Evolutionary conservation across 192 early-diverging fungal species (phyloP), one percentile per base, ranked within the genome.

Genomic region (Chytriomyces hyalinus): DNA sequence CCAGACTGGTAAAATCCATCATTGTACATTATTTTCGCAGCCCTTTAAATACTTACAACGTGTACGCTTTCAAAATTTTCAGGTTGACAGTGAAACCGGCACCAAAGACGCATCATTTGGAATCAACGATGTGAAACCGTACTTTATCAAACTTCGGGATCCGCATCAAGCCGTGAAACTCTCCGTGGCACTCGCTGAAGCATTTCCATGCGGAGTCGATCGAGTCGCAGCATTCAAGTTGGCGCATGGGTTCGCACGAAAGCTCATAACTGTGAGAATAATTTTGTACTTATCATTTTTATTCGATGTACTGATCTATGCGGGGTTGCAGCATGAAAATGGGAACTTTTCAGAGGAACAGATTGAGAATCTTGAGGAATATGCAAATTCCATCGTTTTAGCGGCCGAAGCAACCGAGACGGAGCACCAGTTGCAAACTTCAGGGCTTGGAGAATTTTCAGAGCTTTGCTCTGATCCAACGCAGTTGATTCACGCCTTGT

Each of bases 181-280:
- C 22, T 80, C 85, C 50, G 26, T 65, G 61, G 85, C 84, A 17
- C 77, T 89, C 4, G 91, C 87, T 0, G 87, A 87, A 61, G 78
- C 80, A 26, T 84, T 91, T 67, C 85, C 90, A 0, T 82, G 82
- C 53, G 91, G 90, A 6, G 83, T 83, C 6, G 90, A 93, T 61
- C 84, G 88, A n/a, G 81, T 92, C 24, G 77, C 81, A 2, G 89
- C 89, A 2, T 88, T 92, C 65, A 85, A 84, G 68, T 80, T 87
- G 72, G 91, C 88, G 9, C 77, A 84, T 26, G 75, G 82, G 61
- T 77, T 88, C 22, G 71, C 85, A 9, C 82, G 88, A 44, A 83
- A 43, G 8, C 53, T 71, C 3, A 20, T 71, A 6, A 13, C 13
- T 57, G 53, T 57, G 53, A 57, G 53, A 1, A 1, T 3, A 57